Conservation (phyloP, 2,329 filamentous ascomycete genomes). For the Calonectria pseudoreteaudii region DNA sequence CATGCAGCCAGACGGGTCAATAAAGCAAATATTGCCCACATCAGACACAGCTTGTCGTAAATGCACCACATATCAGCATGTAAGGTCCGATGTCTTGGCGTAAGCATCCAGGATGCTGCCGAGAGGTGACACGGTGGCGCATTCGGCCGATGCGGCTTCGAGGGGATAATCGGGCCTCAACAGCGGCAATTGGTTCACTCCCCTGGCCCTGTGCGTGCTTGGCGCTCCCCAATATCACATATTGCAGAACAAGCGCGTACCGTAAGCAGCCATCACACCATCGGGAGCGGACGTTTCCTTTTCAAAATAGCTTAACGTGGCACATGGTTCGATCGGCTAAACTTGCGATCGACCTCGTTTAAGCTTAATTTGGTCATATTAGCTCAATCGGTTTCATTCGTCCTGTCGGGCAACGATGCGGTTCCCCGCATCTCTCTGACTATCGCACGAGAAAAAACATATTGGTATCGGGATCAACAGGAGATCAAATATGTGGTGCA, state of each 20-base stretch:
- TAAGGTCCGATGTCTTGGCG: neutral
- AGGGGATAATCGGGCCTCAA: neutral
- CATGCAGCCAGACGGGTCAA: neutral
- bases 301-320: neutral
- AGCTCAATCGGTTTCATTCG: neutral
- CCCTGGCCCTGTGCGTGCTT: conserved; percentile 7
- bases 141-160: neutral
- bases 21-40: neutral
- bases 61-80: neutral
- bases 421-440: neutral
- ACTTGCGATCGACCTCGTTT: neutral
- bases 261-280: conserved; percentile 8
- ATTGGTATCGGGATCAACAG: neutral
- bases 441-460: neutral
- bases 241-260: neutral
- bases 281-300: neutral
- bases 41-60: neutral
- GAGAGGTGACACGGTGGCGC: neutral
- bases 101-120: conserved; percentile 7
- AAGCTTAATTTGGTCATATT: neutral
- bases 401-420: neutral
- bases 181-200: neutral
- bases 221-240: neutral
- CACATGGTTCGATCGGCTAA: neutral
- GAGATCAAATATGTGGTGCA: fast-evolving